Conservation (phyloP, 2,329 filamentous ascomycete species). For the Peltaster fructicola region DNA sequence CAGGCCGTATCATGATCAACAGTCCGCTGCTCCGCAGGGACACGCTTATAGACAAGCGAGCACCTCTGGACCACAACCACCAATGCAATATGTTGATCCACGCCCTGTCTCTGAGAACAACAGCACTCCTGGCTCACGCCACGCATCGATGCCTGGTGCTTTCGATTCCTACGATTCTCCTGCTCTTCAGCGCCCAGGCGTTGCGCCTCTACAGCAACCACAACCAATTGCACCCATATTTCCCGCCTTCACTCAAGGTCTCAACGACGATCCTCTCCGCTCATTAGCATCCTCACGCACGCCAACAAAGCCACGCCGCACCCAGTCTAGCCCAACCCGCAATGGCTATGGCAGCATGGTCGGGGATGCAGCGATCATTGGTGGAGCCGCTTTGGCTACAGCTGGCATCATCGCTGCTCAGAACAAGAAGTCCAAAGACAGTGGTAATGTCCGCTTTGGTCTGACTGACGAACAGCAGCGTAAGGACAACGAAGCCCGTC, state of each 20-base stretch:
- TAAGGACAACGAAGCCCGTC: constrained; percentile 30
- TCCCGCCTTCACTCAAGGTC: constrained; percentile 13
- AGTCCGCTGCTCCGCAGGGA: constrained; percentile 20
- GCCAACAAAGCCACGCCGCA: constrained; percentile 30
- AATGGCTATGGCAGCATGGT: constrained; percentile 11
- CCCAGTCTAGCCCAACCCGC: constrained; percentile 15
- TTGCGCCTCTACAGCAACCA: constrained; percentile 66
- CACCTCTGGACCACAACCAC: constrained; percentile 30
- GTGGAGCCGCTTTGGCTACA: constrained; percentile 22
- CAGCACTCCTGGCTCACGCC: constrained; percentile 36
- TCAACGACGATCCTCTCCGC: constrained; percentile 4
- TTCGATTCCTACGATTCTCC: constrained; percentile 14
- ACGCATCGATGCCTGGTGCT: constrained; percentile 15
- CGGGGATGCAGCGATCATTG: constrained; percentile 25
- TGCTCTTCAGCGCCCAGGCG: constrained; percentile 33
- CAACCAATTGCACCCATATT: constrained; percentile 56
- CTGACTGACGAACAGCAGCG: constrained; percentile 38
- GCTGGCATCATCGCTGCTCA: constrained; percentile 18
- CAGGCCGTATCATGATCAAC: constrained; percentile 19
- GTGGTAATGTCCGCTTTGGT: constrained; percentile 37
- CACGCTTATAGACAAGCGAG: constrained; percentile 6
- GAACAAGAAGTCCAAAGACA: constrained; percentile 14
- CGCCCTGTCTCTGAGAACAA: constrained; percentile 47
- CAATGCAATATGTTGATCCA: constrained; percentile 48
- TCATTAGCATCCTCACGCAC: constrained; percentile 1